Conservation (phyloP, 148 eudicot species). For the Vaccinium vitisidaea region DNA sequence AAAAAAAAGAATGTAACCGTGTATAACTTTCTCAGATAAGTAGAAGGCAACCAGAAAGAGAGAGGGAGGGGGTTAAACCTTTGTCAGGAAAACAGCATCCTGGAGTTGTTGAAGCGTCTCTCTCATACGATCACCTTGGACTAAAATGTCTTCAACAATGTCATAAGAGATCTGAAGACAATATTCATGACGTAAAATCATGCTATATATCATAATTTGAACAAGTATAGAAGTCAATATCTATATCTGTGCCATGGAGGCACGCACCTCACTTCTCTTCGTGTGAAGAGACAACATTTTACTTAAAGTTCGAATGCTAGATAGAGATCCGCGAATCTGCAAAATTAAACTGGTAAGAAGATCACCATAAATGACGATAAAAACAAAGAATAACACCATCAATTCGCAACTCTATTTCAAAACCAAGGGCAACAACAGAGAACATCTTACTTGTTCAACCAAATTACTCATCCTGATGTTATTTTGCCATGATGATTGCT, state of each 20-base stretch:
- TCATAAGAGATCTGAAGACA: conserved; percentile 72
- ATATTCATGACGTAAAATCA: conserved; percentile 5
- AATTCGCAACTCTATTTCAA: conserved; percentile 6
- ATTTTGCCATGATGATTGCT: conserved; percentile 97
- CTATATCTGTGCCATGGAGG: conserved; percentile 15
- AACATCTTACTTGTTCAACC: conserved; percentile 82
- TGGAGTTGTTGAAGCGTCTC: conserved; percentile 86
- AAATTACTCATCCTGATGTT: conserved; percentile 85
- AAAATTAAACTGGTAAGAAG: conserved; percentile 23
- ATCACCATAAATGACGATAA: conserved; percentile 15
- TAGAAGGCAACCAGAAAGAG: not conserved
- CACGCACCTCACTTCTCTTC: conserved; percentile 74
- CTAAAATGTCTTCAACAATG: conserved; percentile 76
- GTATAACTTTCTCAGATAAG: not conserved
- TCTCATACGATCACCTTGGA: conserved; percentile 74
- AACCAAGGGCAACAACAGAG: conserved; percentile 15
- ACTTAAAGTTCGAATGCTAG: conserved; percentile 77
- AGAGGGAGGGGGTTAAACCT: conserved; percentile 41
- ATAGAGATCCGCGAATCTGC: conserved; percentile 93
- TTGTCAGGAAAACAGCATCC: conserved; percentile 93
- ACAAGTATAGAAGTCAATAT: conserved; percentile 11
- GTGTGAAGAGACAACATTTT: conserved; percentile 70
- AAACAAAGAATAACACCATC: conserved; percentile 14
- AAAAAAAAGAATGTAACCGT: not conserved
- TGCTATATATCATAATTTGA: not conserved